Conservation (phyloP, 352 stramenopile genomes). For the Phytophthora rubi region DNA sequence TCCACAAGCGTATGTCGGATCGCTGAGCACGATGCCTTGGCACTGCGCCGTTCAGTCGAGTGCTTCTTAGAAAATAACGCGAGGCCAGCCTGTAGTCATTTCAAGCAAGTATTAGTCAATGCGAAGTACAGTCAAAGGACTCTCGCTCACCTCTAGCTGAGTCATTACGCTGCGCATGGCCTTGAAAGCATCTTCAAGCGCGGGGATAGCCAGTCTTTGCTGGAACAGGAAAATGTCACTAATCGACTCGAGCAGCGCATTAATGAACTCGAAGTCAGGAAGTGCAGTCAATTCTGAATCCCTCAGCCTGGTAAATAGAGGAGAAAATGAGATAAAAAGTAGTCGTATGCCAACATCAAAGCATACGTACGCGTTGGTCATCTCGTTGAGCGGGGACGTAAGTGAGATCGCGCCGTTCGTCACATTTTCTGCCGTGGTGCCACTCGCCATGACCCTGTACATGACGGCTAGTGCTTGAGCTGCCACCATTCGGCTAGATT, state of each 20-base stretch:
- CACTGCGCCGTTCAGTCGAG: slow-evolving; percentile 42
- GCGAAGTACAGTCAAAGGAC: neutral
- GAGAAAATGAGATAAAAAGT: neutral
- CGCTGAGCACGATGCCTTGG: slow-evolving; percentile 60
- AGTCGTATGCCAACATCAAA: neutral
- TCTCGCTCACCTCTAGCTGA: slow-evolving; percentile 54
- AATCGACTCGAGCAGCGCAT: slow-evolving; percentile 57
- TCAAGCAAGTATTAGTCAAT: neutral
- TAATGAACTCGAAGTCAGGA: slow-evolving; percentile 66
- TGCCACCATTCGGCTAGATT: slow-evolving; percentile 38
- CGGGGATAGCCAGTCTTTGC: slow-evolving; percentile 30
- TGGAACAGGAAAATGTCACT: slow-evolving; percentile 59
- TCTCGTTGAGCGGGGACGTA: slow-evolving; percentile 34
- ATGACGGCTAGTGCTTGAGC: slow-evolving; percentile 47
- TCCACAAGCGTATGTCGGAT: slow-evolving; percentile 72
- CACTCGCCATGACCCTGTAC: slow-evolving; percentile 41
- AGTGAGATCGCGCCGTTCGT: slow-evolving; percentile 30
- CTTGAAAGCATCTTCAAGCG: slow-evolving; percentile 45
- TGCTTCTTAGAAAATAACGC: slow-evolving; percentile 37
- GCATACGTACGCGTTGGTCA: slow-evolving; percentile 42
- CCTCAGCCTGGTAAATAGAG: slow-evolving; percentile 41
- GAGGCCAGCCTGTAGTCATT: slow-evolving; percentile 28
- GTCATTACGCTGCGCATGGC: slow-evolving; percentile 57
- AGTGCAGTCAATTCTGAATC: slow-evolving; percentile 38
- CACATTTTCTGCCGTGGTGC: slow-evolving; percentile 14